Percentiles rank a stretch among this genome's conserved stretches.
Evolutionary conservation across 1,284 basidiomycete genomes (phyloP).

Genomic region (Rhodotorula sp.): DNA sequence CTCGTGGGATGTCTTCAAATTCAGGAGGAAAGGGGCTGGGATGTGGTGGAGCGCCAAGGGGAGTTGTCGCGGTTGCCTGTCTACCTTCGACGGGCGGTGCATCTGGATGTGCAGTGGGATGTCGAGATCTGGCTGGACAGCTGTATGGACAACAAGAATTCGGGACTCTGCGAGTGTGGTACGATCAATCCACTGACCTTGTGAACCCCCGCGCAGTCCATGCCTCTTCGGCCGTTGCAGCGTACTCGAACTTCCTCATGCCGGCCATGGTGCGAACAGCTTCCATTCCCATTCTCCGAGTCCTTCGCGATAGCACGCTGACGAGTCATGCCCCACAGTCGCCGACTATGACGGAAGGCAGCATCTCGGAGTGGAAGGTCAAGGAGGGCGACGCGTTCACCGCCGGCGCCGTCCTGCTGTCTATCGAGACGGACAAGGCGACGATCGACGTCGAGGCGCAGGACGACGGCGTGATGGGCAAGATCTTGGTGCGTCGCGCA

Average conservation of each 20-base stretch:
- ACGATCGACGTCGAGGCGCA: constrained; percentile 53
- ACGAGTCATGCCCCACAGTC: constrained; percentile 13
- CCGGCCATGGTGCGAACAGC: constrained; percentile 19
- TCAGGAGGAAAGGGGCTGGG: too few relatives aligned
- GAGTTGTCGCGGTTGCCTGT: too few relatives aligned
- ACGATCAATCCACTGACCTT: not conserved
- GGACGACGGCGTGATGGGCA: constrained; percentile 53
- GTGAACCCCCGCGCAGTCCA: constrained; percentile 14
- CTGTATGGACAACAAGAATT: not conserved
- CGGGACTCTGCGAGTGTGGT: too few relatives aligned
- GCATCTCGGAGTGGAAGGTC: constrained; percentile 48
- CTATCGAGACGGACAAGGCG: constrained; percentile 46
- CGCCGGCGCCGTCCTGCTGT: constrained; percentile 48
- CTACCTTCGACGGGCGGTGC: too few relatives aligned
- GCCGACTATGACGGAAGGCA: constrained; percentile 47
- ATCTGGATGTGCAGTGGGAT: too few relatives aligned
- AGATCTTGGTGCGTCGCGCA: constrained; percentile 45
- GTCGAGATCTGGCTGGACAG: too few relatives aligned
- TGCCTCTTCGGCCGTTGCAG: constrained; percentile 4
- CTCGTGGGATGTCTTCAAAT: too few relatives aligned
- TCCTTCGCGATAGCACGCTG: not conserved
- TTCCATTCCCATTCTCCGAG: not conserved
- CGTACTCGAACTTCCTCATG: constrained; percentile 24
- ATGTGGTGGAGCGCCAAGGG: too few relatives aligned
- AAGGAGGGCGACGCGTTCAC: constrained; percentile 50